Base-by-base conservation (phyloP, 192 early-diverging fungal species). In the Backusella tuberculispora region DNA sequence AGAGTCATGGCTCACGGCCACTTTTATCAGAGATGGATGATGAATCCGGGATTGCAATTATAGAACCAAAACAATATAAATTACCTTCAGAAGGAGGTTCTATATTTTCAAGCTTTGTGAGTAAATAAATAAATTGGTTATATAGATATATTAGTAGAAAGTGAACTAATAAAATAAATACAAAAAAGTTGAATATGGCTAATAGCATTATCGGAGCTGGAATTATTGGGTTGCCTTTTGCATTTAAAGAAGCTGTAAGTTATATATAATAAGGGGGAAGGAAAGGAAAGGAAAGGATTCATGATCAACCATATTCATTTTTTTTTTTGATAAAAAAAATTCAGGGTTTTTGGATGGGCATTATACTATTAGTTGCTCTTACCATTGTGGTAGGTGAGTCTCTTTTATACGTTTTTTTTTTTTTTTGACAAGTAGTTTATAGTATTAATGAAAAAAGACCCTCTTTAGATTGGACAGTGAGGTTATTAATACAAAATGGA, bases 161-260 rank as follows among this genome's bases (percentile, higher is more conserved):
- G 15, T 26, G 6, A 5, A 29, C 63, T 42, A 15, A 68, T 37
- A 12, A 41, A 14, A 69, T 41, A 13, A 46, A 47, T 15, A 15
- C 13, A 70, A 12, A 17, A n/a, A 66, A 80, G 79, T 44, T 96
- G 76, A 96, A 96, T 74, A 92, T 98, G 84, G 94, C 95, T 37
- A 98, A 98, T 79, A 93, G 93, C 48, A 98, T 98, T 42, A 91
- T 98, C 73, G 96, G 96, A 10, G 96, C 96, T 19, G 96, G 96
- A 80, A 88, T 86, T 41, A 88, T 89, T 81, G 96, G 96, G 2
- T 77, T 98, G 10, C 96, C 96, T 0, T 96, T 91, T 74, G 90
- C 95, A 34, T 94, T 96, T 75, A 85, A 86, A 60, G 88, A 95
- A 78, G 91, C 96, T 2, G 96, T 83, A 74, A 71, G 81, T 73